Percentiles rank a stretch among this genome's conserved stretches.
phyloP scores from a whole-genome alignment of 2,329 filamentous ascomycete species.

The Colletotrichum filicis region DNA sequence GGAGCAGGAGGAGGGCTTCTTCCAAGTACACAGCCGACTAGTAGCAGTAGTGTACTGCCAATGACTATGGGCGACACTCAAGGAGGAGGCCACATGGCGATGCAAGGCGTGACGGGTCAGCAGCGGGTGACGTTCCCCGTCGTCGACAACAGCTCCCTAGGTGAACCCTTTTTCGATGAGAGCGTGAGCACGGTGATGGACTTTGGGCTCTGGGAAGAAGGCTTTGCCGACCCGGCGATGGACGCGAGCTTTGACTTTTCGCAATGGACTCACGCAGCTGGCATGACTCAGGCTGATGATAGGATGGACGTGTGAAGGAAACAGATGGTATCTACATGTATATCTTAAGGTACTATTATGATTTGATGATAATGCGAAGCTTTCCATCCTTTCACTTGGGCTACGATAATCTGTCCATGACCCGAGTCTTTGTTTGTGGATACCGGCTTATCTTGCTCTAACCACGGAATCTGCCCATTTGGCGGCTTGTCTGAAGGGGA shows the following conservation, averaged over 20 bases:
- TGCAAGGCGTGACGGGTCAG: not conserved
- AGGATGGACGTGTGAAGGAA: slow-evolving; percentile 25
- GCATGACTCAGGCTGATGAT: slow-evolving; percentile 29
- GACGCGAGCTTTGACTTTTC: slow-evolving; percentile 46
- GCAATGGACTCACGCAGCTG: slow-evolving; percentile 40
- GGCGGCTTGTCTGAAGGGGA: not conserved
- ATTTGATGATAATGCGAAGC: not conserved
- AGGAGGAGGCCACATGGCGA: not conserved
- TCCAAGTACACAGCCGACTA: not conserved
- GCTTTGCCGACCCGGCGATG: slow-evolving; percentile 49
- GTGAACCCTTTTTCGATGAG: slow-evolving; percentile 44
- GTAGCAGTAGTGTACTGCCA: not conserved
- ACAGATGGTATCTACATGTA: not conserved
- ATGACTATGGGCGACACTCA: not conserved
- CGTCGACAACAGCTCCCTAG: slow-evolving; percentile 42
- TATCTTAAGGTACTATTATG: not conserved
- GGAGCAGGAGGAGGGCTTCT: not conserved
- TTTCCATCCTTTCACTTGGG: not conserved
- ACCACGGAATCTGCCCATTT: not conserved
- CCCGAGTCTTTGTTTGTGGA: not conserved
- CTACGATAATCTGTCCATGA: not conserved
- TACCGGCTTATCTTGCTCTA: slow-evolving; percentile 3
- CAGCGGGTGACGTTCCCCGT: slow-evolving; percentile 40
- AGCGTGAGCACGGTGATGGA: slow-evolving; percentile 43
- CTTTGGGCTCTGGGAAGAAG: slow-evolving; percentile 50